These are phyloP conservation scores for Pisolithus sp. DNA, from an alignment of 768 basidiomycete genomes.

Conservation along the genomic window DNA sequence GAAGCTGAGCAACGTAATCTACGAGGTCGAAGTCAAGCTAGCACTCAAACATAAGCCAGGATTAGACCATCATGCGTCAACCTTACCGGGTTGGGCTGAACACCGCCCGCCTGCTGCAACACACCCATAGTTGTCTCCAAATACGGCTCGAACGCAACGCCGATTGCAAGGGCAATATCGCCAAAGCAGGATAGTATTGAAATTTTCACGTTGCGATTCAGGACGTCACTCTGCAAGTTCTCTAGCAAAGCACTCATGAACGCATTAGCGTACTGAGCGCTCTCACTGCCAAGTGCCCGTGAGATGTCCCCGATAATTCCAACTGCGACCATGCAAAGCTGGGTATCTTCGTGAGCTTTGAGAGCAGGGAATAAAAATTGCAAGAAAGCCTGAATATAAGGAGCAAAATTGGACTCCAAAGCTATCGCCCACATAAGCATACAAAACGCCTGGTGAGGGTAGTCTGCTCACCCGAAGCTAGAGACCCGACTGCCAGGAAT, in stretches of 20 bases:
- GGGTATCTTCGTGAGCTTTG: constrained; percentile 89
- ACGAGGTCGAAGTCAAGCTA: constrained; percentile 84
- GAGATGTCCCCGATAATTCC: constrained; percentile 95
- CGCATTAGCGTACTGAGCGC: constrained; percentile 71
- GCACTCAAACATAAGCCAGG: constrained; percentile 2
- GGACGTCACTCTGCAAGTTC: constrained; percentile 82
- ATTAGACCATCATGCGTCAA: background rate
- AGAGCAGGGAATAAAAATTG: constrained; percentile 86
- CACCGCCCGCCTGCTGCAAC: constrained; percentile 80
- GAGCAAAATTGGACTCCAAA: constrained; percentile 70
- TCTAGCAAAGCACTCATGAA: constrained; percentile 93
- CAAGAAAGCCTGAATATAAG: constrained; percentile 81
- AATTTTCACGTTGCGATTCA: constrained; percentile 94
- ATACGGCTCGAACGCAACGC: constrained; percentile 80
- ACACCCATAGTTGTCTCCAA: constrained; percentile 88
- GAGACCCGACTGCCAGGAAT: constrained; percentile 86
- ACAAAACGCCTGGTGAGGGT: background rate
- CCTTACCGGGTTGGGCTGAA: constrained; percentile 82
- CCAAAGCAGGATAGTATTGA: constrained; percentile 94
- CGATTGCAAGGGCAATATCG: constrained; percentile 92
- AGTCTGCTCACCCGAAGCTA: constrained; percentile 56
- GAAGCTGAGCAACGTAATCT: constrained; percentile 84
- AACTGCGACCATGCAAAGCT: constrained; percentile 91
- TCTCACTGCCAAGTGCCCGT: constrained; percentile 85
- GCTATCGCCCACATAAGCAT: constrained; percentile 34